Evolutionary conservation across 2,329 filamentous ascomycete genomes (phyloP).

Genomic region (Fusarium mexicanum): DNA sequence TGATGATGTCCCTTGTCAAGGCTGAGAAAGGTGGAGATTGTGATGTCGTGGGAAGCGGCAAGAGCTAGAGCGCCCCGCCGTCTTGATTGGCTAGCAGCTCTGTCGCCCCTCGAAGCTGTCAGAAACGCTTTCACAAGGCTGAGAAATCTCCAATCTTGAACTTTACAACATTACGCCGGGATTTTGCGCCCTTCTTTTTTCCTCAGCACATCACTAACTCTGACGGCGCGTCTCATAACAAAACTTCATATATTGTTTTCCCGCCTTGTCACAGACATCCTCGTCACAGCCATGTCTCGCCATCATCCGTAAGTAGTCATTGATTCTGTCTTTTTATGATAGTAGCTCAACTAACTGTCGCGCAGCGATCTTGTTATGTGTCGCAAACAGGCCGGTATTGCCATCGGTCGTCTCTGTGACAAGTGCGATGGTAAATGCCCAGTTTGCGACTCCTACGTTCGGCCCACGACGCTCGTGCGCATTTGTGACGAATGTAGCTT

Average conservation of each 20-base stretch:
- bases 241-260: neutral
- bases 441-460: constrained; percentile 98
- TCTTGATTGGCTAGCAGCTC: constrained; percentile 36
- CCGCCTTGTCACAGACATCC: neutral
- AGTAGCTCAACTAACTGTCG: constrained; percentile 39
- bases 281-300: constrained; percentile 76
- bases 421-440: constrained; percentile 99
- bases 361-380: constrained; percentile 96
- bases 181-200: constrained; percentile 1
- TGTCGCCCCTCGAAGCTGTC: constrained; percentile 33
- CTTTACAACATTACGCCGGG: constrained; percentile 26
- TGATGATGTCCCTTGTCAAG: constrained; percentile 37
- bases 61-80: constrained; percentile 28
- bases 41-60: constrained; percentile 17
- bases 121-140: constrained; percentile 54
- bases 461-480: constrained; percentile 93
- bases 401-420: constrained; percentile 98
- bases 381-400: constrained; percentile 97
- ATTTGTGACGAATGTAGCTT: constrained; percentile 99
- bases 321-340: neutral
- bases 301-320: constrained; percentile 80
- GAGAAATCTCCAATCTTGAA: constrained; percentile 50
- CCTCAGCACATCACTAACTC: constrained; percentile 8
- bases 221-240: neutral
- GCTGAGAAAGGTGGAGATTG: constrained; percentile 43